These are phyloP conservation scores for Erodium trifolium DNA, from an alignment of 441 rosid genomes.

Conservation along the genomic window DNA sequence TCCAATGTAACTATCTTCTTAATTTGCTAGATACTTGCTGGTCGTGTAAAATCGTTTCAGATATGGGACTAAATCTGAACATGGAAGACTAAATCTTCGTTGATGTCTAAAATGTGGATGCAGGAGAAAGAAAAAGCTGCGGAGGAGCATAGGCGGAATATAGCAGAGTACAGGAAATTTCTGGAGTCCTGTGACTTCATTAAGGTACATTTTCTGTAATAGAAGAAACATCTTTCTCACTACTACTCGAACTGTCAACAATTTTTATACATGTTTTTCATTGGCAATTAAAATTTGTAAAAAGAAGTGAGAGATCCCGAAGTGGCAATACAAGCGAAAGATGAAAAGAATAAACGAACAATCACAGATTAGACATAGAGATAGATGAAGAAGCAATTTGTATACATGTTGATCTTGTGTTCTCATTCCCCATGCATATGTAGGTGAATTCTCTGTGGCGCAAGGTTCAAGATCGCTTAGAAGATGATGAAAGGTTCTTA, in stretches of 20 bases:
- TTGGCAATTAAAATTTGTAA: too few relatives aligned
- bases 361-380: not conserved
- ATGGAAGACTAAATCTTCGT: too few relatives aligned
- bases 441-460: constrained; percentile 90
- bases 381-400: too few relatives aligned
- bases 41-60: too few relatives aligned
- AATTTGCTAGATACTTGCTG: not conserved
- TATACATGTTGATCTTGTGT: not conserved
- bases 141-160: constrained; percentile 56
- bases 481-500: constrained; percentile 84
- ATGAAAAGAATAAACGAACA: not conserved
- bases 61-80: too few relatives aligned
- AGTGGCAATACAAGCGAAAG: too few relatives aligned
- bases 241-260: not conserved
- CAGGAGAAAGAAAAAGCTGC: constrained; percentile 92
- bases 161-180: constrained; percentile 68
- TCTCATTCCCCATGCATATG: constrained; percentile 21
- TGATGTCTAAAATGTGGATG: constrained; percentile 14
- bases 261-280: not conserved
- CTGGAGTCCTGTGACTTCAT: constrained; percentile 83
- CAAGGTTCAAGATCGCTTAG: constrained; percentile 80
- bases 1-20: not conserved
- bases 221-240: not conserved
- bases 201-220: constrained; percentile 36
- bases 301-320: too few relatives aligned